phyloP scores from a whole-genome alignment of 352 stramenopile species.

The Phytophthora agathidicida region DNA sequence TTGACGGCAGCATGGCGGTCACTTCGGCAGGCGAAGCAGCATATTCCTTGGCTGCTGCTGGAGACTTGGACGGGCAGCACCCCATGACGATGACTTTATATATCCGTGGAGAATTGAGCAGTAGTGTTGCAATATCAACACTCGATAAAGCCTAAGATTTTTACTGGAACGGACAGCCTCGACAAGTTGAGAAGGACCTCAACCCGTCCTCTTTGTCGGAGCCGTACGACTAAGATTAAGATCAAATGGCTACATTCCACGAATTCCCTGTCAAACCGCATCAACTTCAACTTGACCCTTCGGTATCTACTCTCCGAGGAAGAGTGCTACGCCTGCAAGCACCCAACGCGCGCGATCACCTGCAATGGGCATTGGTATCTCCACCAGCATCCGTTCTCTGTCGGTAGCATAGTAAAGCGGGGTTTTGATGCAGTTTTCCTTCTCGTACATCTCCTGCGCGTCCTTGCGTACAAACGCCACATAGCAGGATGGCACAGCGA shows the following conservation, averaged over 20 bases:
- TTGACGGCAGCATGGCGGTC: background rate
- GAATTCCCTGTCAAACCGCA: background rate
- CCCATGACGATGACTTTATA: conserved; percentile 39
- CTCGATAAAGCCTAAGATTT: too few relatives aligned
- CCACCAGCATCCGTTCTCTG: conserved; percentile 79
- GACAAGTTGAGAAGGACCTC: background rate
- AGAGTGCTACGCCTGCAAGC: conserved; percentile 82
- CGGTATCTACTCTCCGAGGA: conserved; percentile 72
- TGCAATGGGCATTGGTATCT: conserved; percentile 81
- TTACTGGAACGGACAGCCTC: background rate
- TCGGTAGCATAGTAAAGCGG: conserved; percentile 84
- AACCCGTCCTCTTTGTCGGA: conserved; percentile 9
- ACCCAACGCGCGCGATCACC: conserved; percentile 81
- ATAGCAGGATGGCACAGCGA: conserved; percentile 78
- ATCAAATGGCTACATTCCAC: conserved; percentile 1
- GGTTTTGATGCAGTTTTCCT: conserved; percentile 75
- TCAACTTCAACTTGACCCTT: conserved; percentile 18
- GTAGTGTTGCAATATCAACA: background rate
- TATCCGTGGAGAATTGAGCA: background rate
- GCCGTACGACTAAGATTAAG: conserved; percentile 14
- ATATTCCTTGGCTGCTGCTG: conserved; percentile 12
- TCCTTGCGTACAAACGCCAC: conserved; percentile 84
- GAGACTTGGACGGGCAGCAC: conserved; percentile 65
- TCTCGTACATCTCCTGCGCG: conserved; percentile 77
- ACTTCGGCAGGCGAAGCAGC: conserved; percentile 8